These are phyloP conservation scores for Vitis hybrid DNA, from an alignment of 177 flowering plant genomes.

Conservation along the genomic window DNA sequence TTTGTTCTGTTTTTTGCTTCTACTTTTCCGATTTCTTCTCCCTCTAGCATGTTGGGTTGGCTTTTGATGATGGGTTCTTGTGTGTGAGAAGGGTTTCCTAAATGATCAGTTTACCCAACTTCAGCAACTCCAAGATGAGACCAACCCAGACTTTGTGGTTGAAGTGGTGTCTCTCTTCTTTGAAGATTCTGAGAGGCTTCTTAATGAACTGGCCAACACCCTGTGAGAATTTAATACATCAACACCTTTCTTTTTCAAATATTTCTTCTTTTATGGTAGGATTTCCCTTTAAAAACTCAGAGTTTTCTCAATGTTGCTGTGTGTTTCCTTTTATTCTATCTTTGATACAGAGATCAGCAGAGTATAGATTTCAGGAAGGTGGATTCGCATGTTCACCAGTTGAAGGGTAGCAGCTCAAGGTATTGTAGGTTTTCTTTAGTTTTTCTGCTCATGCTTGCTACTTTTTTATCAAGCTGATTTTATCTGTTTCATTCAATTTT, in stretches of 20 bases:
- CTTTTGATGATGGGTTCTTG: constrained; percentile 5
- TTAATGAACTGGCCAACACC: constrained; percentile 31
- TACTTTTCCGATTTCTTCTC: background rate
- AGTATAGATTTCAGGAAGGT: constrained; percentile 31
- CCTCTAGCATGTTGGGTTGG: background rate
- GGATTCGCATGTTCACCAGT: constrained; percentile 42
- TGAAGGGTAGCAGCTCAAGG: constrained; percentile 54
- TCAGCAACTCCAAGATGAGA: constrained; percentile 44
- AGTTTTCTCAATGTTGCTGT: background rate
- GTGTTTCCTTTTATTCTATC: background rate
- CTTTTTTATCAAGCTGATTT: too few species aligned
- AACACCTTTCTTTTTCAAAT: background rate
- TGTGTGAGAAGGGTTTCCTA: constrained; percentile 29
- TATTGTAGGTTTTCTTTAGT: background rate
- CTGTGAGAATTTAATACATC: constrained; percentile 22
- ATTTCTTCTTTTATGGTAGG: background rate
- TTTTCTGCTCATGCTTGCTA: background rate
- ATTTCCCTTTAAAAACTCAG: background rate
- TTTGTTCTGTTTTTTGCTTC: background rate
- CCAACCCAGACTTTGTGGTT: constrained; percentile 43
- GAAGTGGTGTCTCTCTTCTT: constrained; percentile 48
- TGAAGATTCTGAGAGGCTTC: constrained; percentile 43
- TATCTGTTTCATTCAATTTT: background rate
- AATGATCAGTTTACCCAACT: constrained; percentile 44
- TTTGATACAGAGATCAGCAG: constrained; percentile 23